phyloP scores from a whole-genome alignment of 1,139 yeast genomes.

The Magnusiomyces magnusii region DNA sequence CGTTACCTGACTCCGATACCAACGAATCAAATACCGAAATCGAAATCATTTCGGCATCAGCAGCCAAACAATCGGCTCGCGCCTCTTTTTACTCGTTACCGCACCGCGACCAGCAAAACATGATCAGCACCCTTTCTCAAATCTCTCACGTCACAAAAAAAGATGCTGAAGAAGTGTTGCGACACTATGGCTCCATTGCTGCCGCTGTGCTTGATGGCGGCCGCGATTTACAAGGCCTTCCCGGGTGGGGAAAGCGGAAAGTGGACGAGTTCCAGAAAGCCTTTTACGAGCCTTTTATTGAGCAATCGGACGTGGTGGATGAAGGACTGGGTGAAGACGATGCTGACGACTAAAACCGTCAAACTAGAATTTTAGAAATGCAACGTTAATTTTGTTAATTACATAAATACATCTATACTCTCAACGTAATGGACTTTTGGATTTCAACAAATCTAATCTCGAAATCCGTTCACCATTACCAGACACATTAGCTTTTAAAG shows the following conservation, averaged over 20 bases:
- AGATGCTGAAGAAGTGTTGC: slow-evolving; percentile 48
- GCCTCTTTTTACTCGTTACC: neutral
- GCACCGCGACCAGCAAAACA: neutral
- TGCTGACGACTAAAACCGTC: no score
- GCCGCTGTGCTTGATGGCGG: slow-evolving; percentile 41
- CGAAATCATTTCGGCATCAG: neutral
- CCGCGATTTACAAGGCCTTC: slow-evolving; percentile 32
- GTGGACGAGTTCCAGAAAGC: slow-evolving; percentile 40
- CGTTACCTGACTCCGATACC: neutral
- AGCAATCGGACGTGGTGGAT: slow-evolving; percentile 21
- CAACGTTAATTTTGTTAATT: no score
- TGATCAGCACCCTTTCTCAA: neutral
- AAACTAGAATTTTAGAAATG: no score
- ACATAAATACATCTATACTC: neutral
- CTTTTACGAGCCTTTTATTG: slow-evolving; percentile 48
- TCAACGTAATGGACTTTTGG: neutral
- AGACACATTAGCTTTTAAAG: neutral
- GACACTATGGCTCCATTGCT: slow-evolving; percentile 46
- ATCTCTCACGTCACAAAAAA: neutral
- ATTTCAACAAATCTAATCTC: neutral
- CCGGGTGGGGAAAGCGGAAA: slow-evolving; percentile 53
- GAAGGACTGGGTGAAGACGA: neutral
- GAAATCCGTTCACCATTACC: neutral
- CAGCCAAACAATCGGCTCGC: neutral
- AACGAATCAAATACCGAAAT: neutral